Base-by-base conservation (phyloP, 176 grass and related monocot species). In the Neostapfia colusana region DNA sequence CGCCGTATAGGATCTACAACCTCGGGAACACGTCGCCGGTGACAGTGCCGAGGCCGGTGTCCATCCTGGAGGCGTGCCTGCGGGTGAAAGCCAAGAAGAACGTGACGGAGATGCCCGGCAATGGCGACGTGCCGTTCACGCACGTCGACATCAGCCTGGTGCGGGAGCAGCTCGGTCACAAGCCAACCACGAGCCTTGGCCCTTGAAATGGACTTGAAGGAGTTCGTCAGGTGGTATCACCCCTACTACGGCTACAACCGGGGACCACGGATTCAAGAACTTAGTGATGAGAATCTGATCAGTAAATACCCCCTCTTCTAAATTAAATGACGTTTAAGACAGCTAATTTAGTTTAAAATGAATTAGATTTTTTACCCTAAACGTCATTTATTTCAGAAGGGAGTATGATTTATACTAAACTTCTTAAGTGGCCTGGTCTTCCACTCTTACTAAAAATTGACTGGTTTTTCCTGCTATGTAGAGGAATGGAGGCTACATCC, bases 161-260 rank as follows among this genome's bases (percentile, higher is more conserved):
- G 0, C 31, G 86, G 23, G 67, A 79, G 59, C 44, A 92, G 66
- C 86, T 92, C 23, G 83, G 83, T 2, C 89, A 89, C 83, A 88
- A 84, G 71, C 90, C 90, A 0, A 81, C 81, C 1, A 86, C 86
- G 0, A 89, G 78, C n/a, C n/a, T n/a, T n/a, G n/a, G n/a, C n/a
- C 73, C 67, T 92, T 1, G 83, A 92, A 49, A 61, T 88, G 43
- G 90, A 86, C 1, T 49, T 92, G 20, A 92, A 89, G 81, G 89
- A 92, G 71, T 92, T 92, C 66, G 90, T 92, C n/a, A 81, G 81
- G 72, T 92, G 90, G 90, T 92, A 92, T 45, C 90, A 86, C 79
- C 81, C 80, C 51, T 92, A 92, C 76, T 92, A 92, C 62, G 90
- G 90, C 1, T 92, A 92, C 83, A 83, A 61, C 45, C 2, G 82